Base-by-base conservation (phyloP, 352 stramenopile genomes). In the Phytopythium montanum region DNA sequence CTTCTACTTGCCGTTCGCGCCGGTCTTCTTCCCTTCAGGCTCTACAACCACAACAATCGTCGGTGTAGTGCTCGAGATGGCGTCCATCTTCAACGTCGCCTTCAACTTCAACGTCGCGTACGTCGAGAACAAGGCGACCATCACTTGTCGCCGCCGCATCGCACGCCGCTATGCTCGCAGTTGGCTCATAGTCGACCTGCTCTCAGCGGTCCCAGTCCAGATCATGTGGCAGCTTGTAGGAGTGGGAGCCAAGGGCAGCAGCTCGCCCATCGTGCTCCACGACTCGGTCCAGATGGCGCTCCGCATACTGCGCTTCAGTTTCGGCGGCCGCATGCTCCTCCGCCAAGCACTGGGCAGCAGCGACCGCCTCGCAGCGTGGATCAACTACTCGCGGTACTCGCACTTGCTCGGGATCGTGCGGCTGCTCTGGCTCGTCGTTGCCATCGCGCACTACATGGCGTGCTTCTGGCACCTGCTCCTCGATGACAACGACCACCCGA, bases 371-470 rank as follows among this genome's bases (percentile, higher is more conserved):
- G 62, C 55, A 5, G 69, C 68, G 55, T 60, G 61, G 44, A 38
- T 67, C 4, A 44, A 61, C 0, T 86, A 80, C 58, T 82, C 69
- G 7, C 64, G 70, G 7, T 74, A 75, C 26, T 78, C 66, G 0
- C 67, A 84, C 51, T 23, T 79, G 3, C 57, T 86, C 29, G 66
- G 70, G 13, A 73, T 87, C 12, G 54, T 64, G 48, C 62, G 64
- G 4, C 65, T 85, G 33, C 44, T 88, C 0, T 26, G 53, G 10
- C 23, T 78, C n/a, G 49, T 87, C 5, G 45, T 87, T 9, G 63
- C 70, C 21, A 72, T 78, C 21, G 66, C 70, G 6, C 77, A 87
- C 57, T 73, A 84, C 42, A 72, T 81, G 81, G 29, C 29, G 29
- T 34, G 29, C 29, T 34, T 34, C 29, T 34, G 29, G 29, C 29